phyloP scores from a whole-genome alignment of 495 filamentous ascomycete species.

The Aspergillus haitiensis region DNA sequence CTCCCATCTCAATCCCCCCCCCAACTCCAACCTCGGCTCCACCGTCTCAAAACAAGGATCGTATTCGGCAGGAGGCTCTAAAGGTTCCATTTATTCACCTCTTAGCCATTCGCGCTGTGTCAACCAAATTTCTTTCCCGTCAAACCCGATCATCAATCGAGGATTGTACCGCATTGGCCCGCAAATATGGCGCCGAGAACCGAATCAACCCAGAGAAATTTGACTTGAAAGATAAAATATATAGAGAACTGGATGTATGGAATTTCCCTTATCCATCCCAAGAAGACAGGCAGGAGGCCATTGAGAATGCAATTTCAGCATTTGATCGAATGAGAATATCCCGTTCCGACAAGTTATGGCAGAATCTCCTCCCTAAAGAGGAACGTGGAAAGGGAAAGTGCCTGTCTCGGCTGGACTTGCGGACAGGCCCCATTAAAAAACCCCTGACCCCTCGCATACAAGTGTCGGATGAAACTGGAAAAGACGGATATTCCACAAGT shows the following conservation, averaged over 20 bases:
- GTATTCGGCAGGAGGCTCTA: slow-evolving; percentile 53
- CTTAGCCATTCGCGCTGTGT: slow-evolving; percentile 62
- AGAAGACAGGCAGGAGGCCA: slow-evolving; percentile 72
- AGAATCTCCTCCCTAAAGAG: slow-evolving; percentile 68
- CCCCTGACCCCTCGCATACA: slow-evolving; percentile 56
- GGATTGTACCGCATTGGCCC: slow-evolving; percentile 55
- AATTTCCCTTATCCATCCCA: slow-evolving; percentile 66
- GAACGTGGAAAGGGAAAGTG: slow-evolving; percentile 80
- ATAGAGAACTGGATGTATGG: slow-evolving; percentile 83
- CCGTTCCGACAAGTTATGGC: slow-evolving; percentile 73
- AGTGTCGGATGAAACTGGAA: slow-evolving; percentile 51
- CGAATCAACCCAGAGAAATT: slow-evolving; percentile 63
- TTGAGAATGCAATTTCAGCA: slow-evolving; percentile 78
- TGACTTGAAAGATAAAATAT: slow-evolving; percentile 66
- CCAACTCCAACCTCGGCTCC: slow-evolving; percentile 51
- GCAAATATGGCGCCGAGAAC: slow-evolving; percentile 58
- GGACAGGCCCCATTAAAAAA: slow-evolving; percentile 55
- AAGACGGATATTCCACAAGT: slow-evolving; percentile 40
- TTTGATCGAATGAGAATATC: slow-evolving; percentile 79
- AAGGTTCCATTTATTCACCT: slow-evolving; percentile 69
- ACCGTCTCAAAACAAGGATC: slow-evolving; percentile 52
- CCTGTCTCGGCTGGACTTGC: slow-evolving; percentile 71
- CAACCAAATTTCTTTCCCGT: slow-evolving; percentile 56
- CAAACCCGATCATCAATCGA: slow-evolving; percentile 57
- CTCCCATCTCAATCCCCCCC: slow-evolving; percentile 37